Percentiles rank a stretch among this genome's conserved stretches.
phyloP scores from a whole-genome alignment of 2,329 filamentous ascomycete genomes.

The Ambrosiella cleistominuta region DNA sequence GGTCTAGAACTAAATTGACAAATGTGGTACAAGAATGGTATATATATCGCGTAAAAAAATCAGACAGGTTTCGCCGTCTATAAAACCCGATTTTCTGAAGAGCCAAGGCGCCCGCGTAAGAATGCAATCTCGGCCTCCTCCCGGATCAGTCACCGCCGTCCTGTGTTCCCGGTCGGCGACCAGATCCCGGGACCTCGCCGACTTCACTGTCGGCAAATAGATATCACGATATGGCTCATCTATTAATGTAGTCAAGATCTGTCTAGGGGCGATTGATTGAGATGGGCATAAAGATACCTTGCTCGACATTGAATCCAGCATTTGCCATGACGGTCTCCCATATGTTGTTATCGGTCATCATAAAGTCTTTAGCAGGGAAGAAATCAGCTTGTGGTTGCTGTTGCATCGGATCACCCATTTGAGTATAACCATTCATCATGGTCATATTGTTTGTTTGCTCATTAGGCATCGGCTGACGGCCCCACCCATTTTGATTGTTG shows the following conservation, averaged over 20 bases:
- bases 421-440: background rate
- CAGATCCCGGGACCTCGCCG: background rate
- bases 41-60: background rate
- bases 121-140: background rate
- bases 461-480: background rate
- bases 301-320: conserved; percentile 17
- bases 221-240: background rate
- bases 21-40: background rate
- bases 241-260: background rate
- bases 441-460: background rate
- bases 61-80: background rate
- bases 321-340: conserved; percentile 18
- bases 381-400: conserved; percentile 6
- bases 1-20: background rate
- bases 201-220: background rate
- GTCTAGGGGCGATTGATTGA: background rate
- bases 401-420: background rate
- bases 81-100: background rate
- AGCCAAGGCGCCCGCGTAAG: background rate
- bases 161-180: background rate
- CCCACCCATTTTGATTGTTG: background rate
- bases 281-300: conserved; percentile 10
- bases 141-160: background rate
- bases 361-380: conserved; percentile 7
- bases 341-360: conserved; percentile 15